Evolutionary conservation across 2,329 filamentous ascomycete genomes (phyloP).

Genomic region (Aspergillus amoenus): DNA sequence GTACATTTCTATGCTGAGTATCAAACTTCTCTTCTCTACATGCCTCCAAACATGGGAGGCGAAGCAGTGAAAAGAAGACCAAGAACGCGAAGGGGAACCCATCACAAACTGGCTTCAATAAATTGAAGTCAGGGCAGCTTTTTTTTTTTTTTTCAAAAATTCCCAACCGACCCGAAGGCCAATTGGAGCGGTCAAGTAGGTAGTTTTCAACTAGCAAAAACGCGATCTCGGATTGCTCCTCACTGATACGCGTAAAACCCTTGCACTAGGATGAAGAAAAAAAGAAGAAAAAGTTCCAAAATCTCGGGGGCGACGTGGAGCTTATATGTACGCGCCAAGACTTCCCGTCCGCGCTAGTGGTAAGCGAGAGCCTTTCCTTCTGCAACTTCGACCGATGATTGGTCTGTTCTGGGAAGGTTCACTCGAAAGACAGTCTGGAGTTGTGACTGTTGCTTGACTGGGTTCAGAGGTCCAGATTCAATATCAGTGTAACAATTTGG

Average conservation of each 20-base stretch:
- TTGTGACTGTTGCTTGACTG: not conserved
- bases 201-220: slow-evolving; percentile 94
- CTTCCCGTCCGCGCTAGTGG: slow-evolving; percentile 22
- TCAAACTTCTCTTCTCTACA: slow-evolving; percentile 35
- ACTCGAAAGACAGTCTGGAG: not conserved
- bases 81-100: slow-evolving; percentile 8
- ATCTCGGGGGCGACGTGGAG: not conserved
- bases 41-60: slow-evolving; percentile 34
- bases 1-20: too few relatives aligned
- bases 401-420: not conserved
- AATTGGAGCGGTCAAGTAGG: slow-evolving; percentile 71
- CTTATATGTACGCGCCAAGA: slow-evolving; percentile 27
- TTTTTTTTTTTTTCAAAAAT: slow-evolving; percentile 71
- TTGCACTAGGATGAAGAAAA: slow-evolving; percentile 47
- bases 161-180: slow-evolving; percentile 70
- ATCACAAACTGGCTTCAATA: slow-evolving; percentile 16
- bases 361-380: slow-evolving; percentile 24
- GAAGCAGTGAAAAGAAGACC: slow-evolving; percentile 42
- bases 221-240: slow-evolving; percentile 82
- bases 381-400: not conserved
- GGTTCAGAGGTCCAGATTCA: not conserved
- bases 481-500: not conserved
- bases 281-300: slow-evolving; percentile 34
- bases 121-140: slow-evolving; percentile 26
- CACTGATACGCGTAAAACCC: slow-evolving; percentile 81